Conservation (phyloP, 768 basidiomycete genomes). For the Cystobasidium tubakii region DNA sequence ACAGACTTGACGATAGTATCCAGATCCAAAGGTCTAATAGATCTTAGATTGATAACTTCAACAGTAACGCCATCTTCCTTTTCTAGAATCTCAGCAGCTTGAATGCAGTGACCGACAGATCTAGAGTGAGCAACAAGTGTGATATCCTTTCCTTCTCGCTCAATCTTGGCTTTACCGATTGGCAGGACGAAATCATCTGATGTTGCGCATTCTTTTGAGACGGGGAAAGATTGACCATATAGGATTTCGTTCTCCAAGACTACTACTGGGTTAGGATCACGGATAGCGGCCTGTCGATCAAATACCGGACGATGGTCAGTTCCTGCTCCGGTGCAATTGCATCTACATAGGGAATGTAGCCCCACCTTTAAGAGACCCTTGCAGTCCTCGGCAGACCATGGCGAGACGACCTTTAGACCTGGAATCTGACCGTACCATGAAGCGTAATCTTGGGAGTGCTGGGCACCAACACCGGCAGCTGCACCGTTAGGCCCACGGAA, state of each 20-base stretch:
- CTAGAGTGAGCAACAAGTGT: constrained; percentile 97
- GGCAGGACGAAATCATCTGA: constrained; percentile 90
- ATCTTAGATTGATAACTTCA: constrained; percentile 94
- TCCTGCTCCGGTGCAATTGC: too few species aligned
- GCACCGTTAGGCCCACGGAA: constrained; percentile 99
- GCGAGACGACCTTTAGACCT: constrained; percentile 93
- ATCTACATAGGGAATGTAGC: too few species aligned
- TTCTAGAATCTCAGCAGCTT: constrained; percentile 84
- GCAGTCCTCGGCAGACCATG: constrained; percentile 98
- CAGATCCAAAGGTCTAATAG: constrained; percentile 93
- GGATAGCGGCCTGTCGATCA: constrained; percentile 84
- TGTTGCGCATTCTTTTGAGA: constrained; percentile 81
- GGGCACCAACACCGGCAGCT: constrained; percentile 89
- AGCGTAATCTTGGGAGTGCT: constrained; percentile 96
- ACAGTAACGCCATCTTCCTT: constrained; percentile 91
- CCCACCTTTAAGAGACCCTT: constrained; percentile 90
- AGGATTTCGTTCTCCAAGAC: constrained; percentile 99
- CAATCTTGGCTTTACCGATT: constrained; percentile 95
- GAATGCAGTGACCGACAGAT: constrained; percentile 90
- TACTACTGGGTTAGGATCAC: constrained; percentile 95
- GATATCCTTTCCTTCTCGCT: constrained; percentile 83
- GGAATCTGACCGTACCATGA: constrained; percentile 75
- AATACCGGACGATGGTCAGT: too few species aligned
- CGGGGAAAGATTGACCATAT: constrained; percentile 94
- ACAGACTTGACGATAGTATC: constrained; percentile 93